Evolutionary conservation across 345 rosid genomes (phyloP), one percentile per base, ranked within the genome.

Genomic region (Gossypium stocksii): DNA sequence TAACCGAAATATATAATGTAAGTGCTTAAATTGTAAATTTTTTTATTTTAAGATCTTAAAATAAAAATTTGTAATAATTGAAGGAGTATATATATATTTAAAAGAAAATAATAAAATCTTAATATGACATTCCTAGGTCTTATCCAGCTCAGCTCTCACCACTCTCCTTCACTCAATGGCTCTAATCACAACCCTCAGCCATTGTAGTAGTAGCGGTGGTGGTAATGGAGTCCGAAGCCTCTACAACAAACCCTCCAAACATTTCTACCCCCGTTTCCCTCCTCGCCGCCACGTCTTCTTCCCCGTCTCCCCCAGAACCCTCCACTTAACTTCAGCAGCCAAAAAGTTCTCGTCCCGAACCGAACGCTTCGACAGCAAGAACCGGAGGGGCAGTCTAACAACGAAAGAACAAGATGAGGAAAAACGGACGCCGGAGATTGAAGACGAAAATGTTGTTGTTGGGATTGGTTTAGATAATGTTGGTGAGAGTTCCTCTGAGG

Each of bases 321-420:
- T 66, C 66, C 87, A 86, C 79, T 72, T 87, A 7, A 84, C 85
- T 76, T 86, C 82, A 90, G 61, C 29, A 12, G 83, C 94, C 70
- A 93, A 86, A 83, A 91, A 91, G 79, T 54, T 83, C 69, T 79
- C 90, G 19, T 29, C 94, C 57, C 83, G 80, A 75, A 86, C 90
- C 12, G n/a, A 12, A 61, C 87, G 86, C 52, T 89, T 88, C 15
- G 65, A 66, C 63, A 29, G n/a, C 19, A 62, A 62, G 66, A 29
- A 62, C 22, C 22, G 23, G 13, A 62, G 66, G 46, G 38, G 22
- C 23, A 62, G 10, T 9, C 73, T 81, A n/a, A 80, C 89, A 9
- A 88, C 86, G 19, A 79, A 81, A 20, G 88, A 82, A 23, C 76
- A 82, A 60, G 83, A 84, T 16, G 74, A 81, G 8, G 80, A 74